Percentiles rank a stretch among this genome's conserved stretches.
Conservation (phyloP, 352 stramenopile species). For the Phytophthora syringae region DNA sequence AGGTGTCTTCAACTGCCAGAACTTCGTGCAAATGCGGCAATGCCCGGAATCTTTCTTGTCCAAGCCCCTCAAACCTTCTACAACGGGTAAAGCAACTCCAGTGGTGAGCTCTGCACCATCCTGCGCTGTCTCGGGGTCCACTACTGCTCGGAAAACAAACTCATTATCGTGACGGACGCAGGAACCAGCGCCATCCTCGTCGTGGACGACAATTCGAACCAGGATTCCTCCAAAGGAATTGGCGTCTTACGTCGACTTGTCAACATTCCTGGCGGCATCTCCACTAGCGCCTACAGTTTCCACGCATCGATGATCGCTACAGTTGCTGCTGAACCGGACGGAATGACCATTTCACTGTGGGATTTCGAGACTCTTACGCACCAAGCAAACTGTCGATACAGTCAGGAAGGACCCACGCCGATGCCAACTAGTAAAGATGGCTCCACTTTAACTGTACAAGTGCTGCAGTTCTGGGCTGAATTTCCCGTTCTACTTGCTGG, state of each 20-base stretch:
- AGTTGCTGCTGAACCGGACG: constrained; percentile 36
- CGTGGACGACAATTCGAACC: constrained; percentile 70
- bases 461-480: constrained; percentile 74
- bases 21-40: constrained; percentile 75
- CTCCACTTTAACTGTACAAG: constrained; percentile 32
- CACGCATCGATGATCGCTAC: constrained; percentile 75
- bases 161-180: constrained; percentile 60
- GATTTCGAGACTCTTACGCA: constrained; percentile 78
- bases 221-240: constrained; percentile 53
- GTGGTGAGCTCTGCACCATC: constrained; percentile 24
- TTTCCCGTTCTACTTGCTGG: constrained; percentile 68
- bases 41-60: constrained; percentile 60
- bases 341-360: constrained; percentile 64
- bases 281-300: constrained; percentile 68
- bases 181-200: constrained; percentile 59
- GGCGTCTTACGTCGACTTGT: constrained; percentile 62
- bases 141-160: constrained; percentile 81
- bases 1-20: constrained; percentile 77
- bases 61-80: neutral
- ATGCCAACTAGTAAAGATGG: constrained; percentile 12
- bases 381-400: constrained; percentile 43
- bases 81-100: constrained; percentile 7
- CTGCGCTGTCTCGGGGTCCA: constrained; percentile 66
- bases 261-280: constrained; percentile 61
- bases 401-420: constrained; percentile 6